Percentiles rank a stretch among this genome's conserved stretches.
These are phyloP conservation scores for Plasmodium blacklocki DNA, from an alignment of 169 alveolate species.

Conservation along the genomic window DNA sequence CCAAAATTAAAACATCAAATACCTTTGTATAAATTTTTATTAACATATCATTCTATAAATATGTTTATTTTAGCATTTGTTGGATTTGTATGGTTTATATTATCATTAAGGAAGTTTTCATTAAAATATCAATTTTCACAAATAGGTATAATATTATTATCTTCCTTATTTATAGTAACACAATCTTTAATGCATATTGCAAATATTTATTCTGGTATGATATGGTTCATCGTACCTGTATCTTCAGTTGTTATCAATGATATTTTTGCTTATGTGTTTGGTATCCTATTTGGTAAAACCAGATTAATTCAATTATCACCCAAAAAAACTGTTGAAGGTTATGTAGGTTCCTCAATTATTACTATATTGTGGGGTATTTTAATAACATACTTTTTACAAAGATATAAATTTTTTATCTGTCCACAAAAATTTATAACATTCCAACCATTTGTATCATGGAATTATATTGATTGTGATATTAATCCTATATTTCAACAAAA, in stretches of 20 bases:
- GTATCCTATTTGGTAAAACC: slow-evolving; percentile 95
- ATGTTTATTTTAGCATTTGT: slow-evolving; percentile 88
- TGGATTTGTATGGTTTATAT: slow-evolving; percentile 94
- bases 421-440: slow-evolving; percentile 90
- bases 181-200: slow-evolving; percentile 87
- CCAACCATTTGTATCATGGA: slow-evolving; percentile 88
- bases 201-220: slow-evolving; percentile 94
- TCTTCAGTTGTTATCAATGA: slow-evolving; percentile 95
- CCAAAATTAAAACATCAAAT: slow-evolving; percentile 80
- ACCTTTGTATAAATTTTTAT: slow-evolving; percentile 74
- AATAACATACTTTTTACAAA: slow-evolving; percentile 81
- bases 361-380: slow-evolving; percentile 87
- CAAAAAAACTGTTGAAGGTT: slow-evolving; percentile 99
- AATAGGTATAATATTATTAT: slow-evolving; percentile 89
- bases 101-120: slow-evolving; percentile 91
- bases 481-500: slow-evolving; percentile 77
- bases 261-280: slow-evolving; percentile 96
- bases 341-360: slow-evolving; percentile 92
- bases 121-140: slow-evolving; percentile 95
- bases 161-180: slow-evolving; percentile 81
- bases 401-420: slow-evolving; percentile 89
- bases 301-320: slow-evolving; percentile 96
- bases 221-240: slow-evolving; percentile 98
- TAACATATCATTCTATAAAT: slow-evolving; percentile 92
- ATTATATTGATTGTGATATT: slow-evolving; percentile 76